A percentile compares a stretch with the other conserved stretches of the same genome.
phyloP scores from a whole-genome alignment of 2,329 filamentous ascomycete species.

The Pseudocercospora vitis region DNA sequence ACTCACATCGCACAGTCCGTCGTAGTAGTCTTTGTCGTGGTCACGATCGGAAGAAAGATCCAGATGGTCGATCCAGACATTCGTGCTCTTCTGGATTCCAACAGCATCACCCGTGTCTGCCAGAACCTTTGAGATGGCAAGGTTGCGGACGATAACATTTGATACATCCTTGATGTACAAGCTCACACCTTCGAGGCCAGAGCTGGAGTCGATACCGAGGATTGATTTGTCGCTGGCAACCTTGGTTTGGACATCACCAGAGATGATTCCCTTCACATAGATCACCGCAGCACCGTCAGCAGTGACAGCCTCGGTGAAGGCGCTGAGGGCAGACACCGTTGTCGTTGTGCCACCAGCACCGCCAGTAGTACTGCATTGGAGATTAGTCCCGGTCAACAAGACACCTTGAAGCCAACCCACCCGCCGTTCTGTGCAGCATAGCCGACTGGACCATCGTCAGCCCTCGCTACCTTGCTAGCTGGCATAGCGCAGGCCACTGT shows the following conservation, averaged over 20 bases:
- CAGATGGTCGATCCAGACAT: conserved; percentile 67
- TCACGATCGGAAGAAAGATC: conserved; percentile 61
- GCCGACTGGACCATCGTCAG: conserved; percentile 24
- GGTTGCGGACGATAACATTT: conserved; percentile 60
- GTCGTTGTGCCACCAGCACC: conserved; percentile 48
- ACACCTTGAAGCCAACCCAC: conserved; percentile 8
- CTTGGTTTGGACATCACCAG: conserved; percentile 26
- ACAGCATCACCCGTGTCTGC: conserved; percentile 54
- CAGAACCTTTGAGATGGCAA: conserved; percentile 54
- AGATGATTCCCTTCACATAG: conserved; percentile 45
- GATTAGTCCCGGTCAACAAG: background rate
- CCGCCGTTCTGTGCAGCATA: conserved; percentile 34
- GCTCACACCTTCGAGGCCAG: conserved; percentile 48
- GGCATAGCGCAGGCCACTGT: conserved; percentile 27
- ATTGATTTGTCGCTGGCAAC: conserved; percentile 53
- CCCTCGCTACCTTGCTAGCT: conserved; percentile 14
- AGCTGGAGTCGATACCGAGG: conserved; percentile 49
- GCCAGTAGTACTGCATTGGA: conserved; percentile 43
- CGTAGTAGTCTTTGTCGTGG: conserved; percentile 67
- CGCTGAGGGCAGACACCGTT: conserved; percentile 49
- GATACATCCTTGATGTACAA: conserved; percentile 50
- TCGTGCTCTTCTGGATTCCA: conserved; percentile 49
- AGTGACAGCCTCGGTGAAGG: conserved; percentile 42
- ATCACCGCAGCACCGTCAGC: conserved; percentile 44
- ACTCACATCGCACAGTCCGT: conserved; percentile 64